phyloP scores from a whole-genome alignment of 2,329 filamentous ascomycete species.

The Phialophora chinensis region DNA sequence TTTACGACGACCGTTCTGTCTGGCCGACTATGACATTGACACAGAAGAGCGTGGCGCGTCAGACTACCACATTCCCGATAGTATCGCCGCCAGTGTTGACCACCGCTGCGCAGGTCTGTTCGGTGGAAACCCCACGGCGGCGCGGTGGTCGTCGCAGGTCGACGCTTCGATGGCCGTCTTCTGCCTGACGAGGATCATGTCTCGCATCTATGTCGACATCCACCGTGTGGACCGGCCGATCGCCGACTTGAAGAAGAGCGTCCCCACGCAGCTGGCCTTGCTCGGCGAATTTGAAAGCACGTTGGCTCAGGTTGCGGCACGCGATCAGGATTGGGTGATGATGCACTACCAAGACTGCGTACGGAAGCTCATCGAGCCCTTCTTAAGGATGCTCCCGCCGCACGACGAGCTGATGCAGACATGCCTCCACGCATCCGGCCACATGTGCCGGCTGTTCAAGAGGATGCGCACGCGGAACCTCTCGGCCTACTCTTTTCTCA shows the following conservation, averaged over 20 bases:
- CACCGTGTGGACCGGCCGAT: conserved; percentile 3
- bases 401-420: conserved; percentile 8
- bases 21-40: conserved; percentile 8
- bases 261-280: neutral
- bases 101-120: neutral
- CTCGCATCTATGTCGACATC: conserved; percentile 2
- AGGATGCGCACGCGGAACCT: conserved; percentile 6
- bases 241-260: neutral
- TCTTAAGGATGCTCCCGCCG: neutral
- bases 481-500: conserved; percentile 2
- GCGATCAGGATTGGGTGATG: conserved; percentile 8
- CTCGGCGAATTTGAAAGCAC: conserved; percentile 1
- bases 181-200: conserved; percentile 9
- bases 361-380: conserved; percentile 11
- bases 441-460: conserved; percentile 3
- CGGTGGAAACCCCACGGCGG: too few species aligned
- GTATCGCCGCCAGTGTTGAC: neutral
- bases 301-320: neutral
- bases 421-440: conserved; percentile 4
- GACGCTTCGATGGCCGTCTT: neutral
- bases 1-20: neutral
- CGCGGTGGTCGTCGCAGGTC: neutral
- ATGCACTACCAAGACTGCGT: conserved; percentile 12
- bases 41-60: neutral
- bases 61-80: conserved; percentile 5